phyloP scores from a whole-genome alignment of 2,329 filamentous ascomycete species.

The Trichocomaceae sp. region DNA sequence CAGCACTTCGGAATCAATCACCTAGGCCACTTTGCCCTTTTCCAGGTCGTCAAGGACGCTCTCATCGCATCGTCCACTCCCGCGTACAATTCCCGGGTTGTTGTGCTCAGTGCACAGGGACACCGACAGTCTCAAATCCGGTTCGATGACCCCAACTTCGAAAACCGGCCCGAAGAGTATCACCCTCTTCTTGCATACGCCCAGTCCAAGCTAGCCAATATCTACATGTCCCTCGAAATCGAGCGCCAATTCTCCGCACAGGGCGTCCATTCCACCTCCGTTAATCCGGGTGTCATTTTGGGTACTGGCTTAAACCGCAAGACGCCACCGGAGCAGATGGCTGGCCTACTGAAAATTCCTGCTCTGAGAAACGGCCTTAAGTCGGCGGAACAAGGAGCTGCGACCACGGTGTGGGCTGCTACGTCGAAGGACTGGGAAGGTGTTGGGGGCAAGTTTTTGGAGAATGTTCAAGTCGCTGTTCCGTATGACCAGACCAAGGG shows the following conservation, averaged over 20 bases:
- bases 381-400: constrained; percentile 13
- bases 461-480: constrained; percentile 22
- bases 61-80: constrained; percentile 7
- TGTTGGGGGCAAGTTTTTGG: constrained; percentile 31
- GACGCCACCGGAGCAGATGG: constrained; percentile 4
- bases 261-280: constrained; percentile 1
- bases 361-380: not conserved
- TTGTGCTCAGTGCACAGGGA: constrained; percentile 2
- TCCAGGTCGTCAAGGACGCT: constrained; percentile 10
- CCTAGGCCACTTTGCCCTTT: constrained; percentile 11
- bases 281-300: constrained; percentile 2
- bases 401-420: constrained; percentile 35
- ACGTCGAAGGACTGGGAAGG: constrained; percentile 26
- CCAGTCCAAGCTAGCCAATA: constrained; percentile 2
- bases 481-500: constrained; percentile 13
- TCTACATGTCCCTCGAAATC: not conserved
- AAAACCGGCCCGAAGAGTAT: constrained; percentile 9
- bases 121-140: constrained; percentile 9
- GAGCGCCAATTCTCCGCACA: not conserved
- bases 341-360: not conserved
- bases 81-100: constrained; percentile 6
- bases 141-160: constrained; percentile 10
- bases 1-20: constrained; percentile 13
- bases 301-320: constrained; percentile 3
- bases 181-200: constrained; percentile 4